phyloP scores from a whole-genome alignment of 139 green algal genomes.

The Ostreobium quekettii region DNA sequence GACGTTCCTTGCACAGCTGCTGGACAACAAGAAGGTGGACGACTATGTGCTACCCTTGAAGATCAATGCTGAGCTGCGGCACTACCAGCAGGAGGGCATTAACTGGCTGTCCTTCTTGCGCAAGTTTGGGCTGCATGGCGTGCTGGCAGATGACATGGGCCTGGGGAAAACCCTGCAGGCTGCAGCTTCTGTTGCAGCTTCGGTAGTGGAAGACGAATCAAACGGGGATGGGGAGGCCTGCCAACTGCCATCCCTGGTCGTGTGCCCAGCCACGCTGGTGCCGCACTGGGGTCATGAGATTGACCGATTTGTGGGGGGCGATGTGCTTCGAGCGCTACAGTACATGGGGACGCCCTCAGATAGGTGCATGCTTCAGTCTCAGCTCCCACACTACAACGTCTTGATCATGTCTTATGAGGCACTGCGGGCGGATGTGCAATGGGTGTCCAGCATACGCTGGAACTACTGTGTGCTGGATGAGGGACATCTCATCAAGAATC shows the following conservation, averaged over 20 bases:
- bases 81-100: constrained; percentile 92
- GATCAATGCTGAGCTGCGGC: constrained; percentile 46
- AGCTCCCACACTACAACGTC: constrained; percentile 39
- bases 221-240: background rate
- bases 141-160: constrained; percentile 95
- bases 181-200: background rate
- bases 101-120: constrained; percentile 96
- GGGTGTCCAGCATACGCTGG: constrained; percentile 50
- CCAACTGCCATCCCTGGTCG: constrained; percentile 61
- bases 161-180: constrained; percentile 49
- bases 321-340: constrained; percentile 45
- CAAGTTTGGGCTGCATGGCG: constrained; percentile 84
- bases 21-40: constrained; percentile 68
- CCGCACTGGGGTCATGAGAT: constrained; percentile 87
- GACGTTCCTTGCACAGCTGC: constrained; percentile 77
- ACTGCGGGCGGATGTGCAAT: constrained; percentile 71
- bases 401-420: constrained; percentile 85
- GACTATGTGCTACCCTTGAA: constrained; percentile 60
- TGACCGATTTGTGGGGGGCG: constrained; percentile 50
- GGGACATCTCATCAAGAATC: constrained; percentile 90
- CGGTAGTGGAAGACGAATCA: background rate
- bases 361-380: constrained; percentile 17
- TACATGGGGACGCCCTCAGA: constrained; percentile 58
- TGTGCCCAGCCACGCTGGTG: constrained; percentile 91
- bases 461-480: constrained; percentile 92